Conservation (phyloP, 73 alveolate genomes). For the Paramecium pentaurelia region DNA sequence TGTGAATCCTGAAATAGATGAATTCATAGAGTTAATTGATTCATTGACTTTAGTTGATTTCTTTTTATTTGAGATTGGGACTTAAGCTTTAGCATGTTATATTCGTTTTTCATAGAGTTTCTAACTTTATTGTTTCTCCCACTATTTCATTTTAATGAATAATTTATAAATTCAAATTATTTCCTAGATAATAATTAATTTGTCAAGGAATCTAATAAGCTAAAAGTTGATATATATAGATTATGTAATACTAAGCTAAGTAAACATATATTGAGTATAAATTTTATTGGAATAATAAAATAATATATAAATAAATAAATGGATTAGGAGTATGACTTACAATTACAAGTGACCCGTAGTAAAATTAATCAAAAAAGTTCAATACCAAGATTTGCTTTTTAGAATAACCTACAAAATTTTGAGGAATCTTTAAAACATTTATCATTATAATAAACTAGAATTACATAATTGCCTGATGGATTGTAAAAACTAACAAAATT, state of each 20-base stretch:
- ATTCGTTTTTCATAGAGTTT: slow-evolving; percentile 51
- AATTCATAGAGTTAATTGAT: not conserved
- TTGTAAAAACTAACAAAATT: not conserved
- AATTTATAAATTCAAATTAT: not conserved
- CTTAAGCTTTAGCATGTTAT: slow-evolving; percentile 44
- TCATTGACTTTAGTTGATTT: slow-evolving; percentile 40
- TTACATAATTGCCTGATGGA: not conserved
- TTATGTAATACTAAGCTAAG: not conserved
- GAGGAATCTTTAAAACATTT: not conserved
- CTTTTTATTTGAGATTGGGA: not conserved
- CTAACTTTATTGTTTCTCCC: slow-evolving; percentile 41
- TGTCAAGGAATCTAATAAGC: not conserved
- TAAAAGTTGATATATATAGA: not conserved
- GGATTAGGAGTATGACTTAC: not conserved
- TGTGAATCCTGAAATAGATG: slow-evolving; percentile 20
- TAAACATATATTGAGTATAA: not conserved
- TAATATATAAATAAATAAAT: not conserved
- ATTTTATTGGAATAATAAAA: not conserved
- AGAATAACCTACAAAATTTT: not conserved
- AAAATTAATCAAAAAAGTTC: not conserved
- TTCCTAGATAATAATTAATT: not conserved
- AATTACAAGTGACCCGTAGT: not conserved
- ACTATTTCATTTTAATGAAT: slow-evolving; percentile 38
- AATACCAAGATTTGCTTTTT: not conserved
- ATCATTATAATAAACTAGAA: not conserved